phyloP scores from a whole-genome alignment of 345 rosid species.

The Melaleuca alternifolia region DNA sequence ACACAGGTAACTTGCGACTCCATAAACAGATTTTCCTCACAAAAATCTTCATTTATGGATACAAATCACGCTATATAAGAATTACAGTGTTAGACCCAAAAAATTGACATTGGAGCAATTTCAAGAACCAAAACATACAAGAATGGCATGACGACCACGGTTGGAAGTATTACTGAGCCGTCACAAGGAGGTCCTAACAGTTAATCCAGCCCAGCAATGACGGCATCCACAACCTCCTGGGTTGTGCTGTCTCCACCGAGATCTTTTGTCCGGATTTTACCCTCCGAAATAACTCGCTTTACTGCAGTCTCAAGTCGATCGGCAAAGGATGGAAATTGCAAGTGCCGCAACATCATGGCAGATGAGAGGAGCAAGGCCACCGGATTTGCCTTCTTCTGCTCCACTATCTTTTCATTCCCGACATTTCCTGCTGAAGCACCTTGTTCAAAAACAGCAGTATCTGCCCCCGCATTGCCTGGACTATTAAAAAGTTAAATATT shows the following conservation, averaged over 20 bases:
- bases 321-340: slow-evolving; percentile 45
- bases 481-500: not conserved
- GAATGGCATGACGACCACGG: not conserved
- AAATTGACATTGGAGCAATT: not conserved
- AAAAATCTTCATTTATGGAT: not conserved
- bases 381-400: slow-evolving; percentile 42
- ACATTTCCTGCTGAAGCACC: slow-evolving; percentile 54
- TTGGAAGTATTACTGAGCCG: not conserved
- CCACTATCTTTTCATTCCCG: slow-evolving; percentile 26
- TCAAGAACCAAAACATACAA: not conserved
- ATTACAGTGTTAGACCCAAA: not conserved
- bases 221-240: slow-evolving; percentile 36
- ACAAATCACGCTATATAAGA: not conserved
- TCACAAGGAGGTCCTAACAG: not conserved
- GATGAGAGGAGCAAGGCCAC: slow-evolving; percentile 45
- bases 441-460: slow-evolving; percentile 47
- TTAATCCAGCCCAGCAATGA: slow-evolving; percentile 19
- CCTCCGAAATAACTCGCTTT: slow-evolving; percentile 20
- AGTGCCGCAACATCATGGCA: slow-evolving; percentile 48
- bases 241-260: slow-evolving; percentile 34
- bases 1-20: not conserved
- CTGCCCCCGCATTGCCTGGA: slow-evolving; percentile 46
- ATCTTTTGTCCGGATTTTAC: slow-evolving; percentile 27
- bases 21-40: not conserved
- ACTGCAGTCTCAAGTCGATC: slow-evolving; percentile 44